Evolutionary conservation across 148 eudicot species (phyloP).

Genomic region (Diospyros lotus): DNA sequence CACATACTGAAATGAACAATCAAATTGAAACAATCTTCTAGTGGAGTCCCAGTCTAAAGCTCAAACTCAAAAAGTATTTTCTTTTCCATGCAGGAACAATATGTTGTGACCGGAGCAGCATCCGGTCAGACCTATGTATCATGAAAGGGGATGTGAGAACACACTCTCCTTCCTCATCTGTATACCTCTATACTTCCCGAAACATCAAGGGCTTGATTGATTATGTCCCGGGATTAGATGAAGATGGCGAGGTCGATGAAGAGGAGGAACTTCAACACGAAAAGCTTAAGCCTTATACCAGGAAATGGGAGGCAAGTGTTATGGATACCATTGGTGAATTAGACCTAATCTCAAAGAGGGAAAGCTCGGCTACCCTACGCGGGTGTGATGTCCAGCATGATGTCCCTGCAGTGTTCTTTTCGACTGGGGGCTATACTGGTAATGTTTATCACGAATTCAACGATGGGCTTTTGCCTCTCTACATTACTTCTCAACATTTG

Average conservation of each 20-base stretch:
- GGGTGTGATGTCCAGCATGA: slow-evolving; percentile 71
- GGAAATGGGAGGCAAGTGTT: slow-evolving; percentile 75
- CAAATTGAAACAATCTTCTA: too few species aligned
- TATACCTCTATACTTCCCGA: slow-evolving; percentile 49
- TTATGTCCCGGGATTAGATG: background rate
- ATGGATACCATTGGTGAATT: slow-evolving; percentile 70
- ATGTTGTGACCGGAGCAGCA: slow-evolving; percentile 81
- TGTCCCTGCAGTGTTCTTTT: slow-evolving; percentile 90
- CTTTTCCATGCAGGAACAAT: slow-evolving; percentile 56
- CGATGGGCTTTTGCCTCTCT: slow-evolving; percentile 80
- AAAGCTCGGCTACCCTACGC: slow-evolving; percentile 15
- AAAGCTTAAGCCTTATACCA: slow-evolving; percentile 74
- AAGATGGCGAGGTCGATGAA: slow-evolving; percentile 17
- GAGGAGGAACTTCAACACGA: slow-evolving; percentile 42
- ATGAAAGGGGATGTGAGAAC: slow-evolving; percentile 97
- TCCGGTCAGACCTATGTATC: slow-evolving; percentile 63
- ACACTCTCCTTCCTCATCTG: slow-evolving; percentile 49
- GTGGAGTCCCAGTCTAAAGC: too few species aligned
- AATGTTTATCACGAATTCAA: slow-evolving; percentile 91
- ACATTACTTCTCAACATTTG: slow-evolving; percentile 78
- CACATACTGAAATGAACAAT: too few species aligned
- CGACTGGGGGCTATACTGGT: slow-evolving; percentile 90
- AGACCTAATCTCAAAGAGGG: slow-evolving; percentile 44
- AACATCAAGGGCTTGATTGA: slow-evolving; percentile 22
- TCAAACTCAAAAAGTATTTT: background rate